A percentile compares a stretch with the other conserved stretches of the same genome.
Evolutionary conservation across 768 basidiomycete species (phyloP).

Genomic region (Tylopilus plumbeoviolaceoides): DNA sequence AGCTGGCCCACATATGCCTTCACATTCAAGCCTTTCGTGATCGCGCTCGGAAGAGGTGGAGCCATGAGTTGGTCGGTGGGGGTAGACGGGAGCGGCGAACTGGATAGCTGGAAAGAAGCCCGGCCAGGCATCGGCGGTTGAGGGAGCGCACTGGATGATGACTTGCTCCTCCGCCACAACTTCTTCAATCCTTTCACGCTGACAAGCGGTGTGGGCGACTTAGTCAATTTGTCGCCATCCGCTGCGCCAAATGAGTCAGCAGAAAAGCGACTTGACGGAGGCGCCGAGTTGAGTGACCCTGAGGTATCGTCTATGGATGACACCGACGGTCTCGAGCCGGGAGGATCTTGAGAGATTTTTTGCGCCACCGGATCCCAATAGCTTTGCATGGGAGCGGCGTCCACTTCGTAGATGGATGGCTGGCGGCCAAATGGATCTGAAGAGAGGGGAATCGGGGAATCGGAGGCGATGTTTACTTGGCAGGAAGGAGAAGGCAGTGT

Average conservation of each 20-base stretch:
- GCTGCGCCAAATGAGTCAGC: conserved; percentile 53
- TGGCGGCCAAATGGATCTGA: conserved; percentile 80
- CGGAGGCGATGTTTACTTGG: conserved; percentile 25
- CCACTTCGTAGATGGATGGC: conserved; percentile 44
- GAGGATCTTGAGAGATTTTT: conserved; percentile 18
- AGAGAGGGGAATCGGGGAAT: conserved; percentile 74
- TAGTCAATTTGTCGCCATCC: conserved; percentile 30
- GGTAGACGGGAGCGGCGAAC: conserved; percentile 32
- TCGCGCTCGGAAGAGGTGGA: conserved; percentile 24
- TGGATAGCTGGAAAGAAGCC: conserved; percentile 30
- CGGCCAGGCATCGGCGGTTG: conserved; percentile 36
- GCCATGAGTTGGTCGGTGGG: conserved; percentile 29
- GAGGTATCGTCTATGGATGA: conserved; percentile 22
- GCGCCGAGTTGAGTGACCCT: conserved; percentile 19
- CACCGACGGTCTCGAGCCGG: conserved; percentile 20
- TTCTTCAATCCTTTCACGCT: conserved; percentile 71
- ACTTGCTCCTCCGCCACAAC: conserved; percentile 73
- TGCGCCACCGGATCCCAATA: conserved; percentile 42
- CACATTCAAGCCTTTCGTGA: conserved; percentile 16
- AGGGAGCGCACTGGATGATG: conserved; percentile 32
- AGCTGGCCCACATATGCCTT: conserved; percentile 42
- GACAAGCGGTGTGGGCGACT: conserved; percentile 49
- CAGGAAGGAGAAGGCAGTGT: conserved; percentile 28
- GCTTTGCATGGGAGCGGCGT: conserved; percentile 30
- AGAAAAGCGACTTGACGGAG: conserved; percentile 67